phyloP scores from a whole-genome alignment of 768 basidiomycete genomes.

The Termitomyces eurrhizus region DNA sequence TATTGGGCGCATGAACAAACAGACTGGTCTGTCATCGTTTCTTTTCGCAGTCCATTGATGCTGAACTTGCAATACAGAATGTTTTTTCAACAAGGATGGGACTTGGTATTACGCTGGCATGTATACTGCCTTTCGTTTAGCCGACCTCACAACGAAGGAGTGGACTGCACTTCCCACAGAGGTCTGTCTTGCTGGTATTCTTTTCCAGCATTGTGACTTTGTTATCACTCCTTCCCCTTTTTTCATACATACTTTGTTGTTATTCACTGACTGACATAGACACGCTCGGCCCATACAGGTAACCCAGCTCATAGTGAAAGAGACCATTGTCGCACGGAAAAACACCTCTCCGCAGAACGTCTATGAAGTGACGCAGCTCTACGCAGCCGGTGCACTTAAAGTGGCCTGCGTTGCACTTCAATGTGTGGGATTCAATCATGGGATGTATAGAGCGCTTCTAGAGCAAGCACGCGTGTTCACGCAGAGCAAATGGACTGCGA shows the following conservation, averaged over 20 bases:
- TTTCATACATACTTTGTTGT: not conserved
- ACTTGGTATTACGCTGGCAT: slow-evolving; percentile 85
- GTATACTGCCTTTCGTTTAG: slow-evolving; percentile 64
- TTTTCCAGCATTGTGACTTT: not conserved
- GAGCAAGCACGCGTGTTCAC: slow-evolving; percentile 55
- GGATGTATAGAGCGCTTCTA: slow-evolving; percentile 59
- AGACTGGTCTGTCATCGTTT: slow-evolving; percentile 46
- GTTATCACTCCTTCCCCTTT: slow-evolving; percentile 3
- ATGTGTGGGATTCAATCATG: slow-evolving; percentile 72
- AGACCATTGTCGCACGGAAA: slow-evolving; percentile 67
- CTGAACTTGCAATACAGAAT: slow-evolving; percentile 42
- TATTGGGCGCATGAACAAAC: slow-evolving; percentile 50
- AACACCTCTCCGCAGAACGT: slow-evolving; percentile 75
- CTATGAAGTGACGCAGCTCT: slow-evolving; percentile 73
- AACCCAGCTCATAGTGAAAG: slow-evolving; percentile 61
- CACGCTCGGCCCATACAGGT: slow-evolving; percentile 37
- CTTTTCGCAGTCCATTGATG: not conserved
- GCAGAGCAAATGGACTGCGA: slow-evolving; percentile 31
- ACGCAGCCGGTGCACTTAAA: slow-evolving; percentile 66
- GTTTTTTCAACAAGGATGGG: slow-evolving; percentile 77
- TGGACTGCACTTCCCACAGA: slow-evolving; percentile 65
- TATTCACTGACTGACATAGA: not conserved
- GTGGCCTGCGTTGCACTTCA: slow-evolving; percentile 72
- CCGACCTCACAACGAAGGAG: slow-evolving; percentile 61
- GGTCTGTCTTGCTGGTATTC: slow-evolving; percentile 31